Evolutionary conservation across 2,329 filamentous ascomycete genomes (phyloP).

Genomic region (Talaromyces amestolkiae): DNA sequence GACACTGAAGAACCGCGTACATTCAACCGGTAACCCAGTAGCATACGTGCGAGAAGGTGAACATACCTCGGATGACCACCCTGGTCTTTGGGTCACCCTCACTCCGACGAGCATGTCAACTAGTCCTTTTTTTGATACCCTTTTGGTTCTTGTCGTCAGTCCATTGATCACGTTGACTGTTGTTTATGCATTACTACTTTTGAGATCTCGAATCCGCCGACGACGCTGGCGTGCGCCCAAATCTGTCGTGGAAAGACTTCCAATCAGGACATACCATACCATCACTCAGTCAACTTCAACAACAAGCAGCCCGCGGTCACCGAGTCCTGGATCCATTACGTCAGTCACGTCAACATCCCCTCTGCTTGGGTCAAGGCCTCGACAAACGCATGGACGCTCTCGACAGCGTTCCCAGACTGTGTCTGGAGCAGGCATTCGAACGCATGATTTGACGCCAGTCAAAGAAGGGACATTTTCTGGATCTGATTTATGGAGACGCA

Average conservation of each 20-base stretch:
- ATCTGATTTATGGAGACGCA: conserved; percentile 48
- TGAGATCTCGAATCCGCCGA: conserved; percentile 83
- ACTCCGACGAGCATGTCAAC: conserved; percentile 83
- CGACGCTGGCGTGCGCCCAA: conserved; percentile 96
- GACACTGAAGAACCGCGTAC: conserved; percentile 9
- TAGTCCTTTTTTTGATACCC: conserved; percentile 91
- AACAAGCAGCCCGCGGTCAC: conserved; percentile 55
- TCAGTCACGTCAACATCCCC: conserved; percentile 73
- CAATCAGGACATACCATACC: conserved; percentile 91
- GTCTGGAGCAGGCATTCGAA: conserved; percentile 30
- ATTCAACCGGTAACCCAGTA: conserved; percentile 20
- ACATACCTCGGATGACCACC: conserved; percentile 43
- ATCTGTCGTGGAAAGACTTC: conserved; percentile 89
- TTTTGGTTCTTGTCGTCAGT: conserved; percentile 94
- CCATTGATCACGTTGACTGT: conserved; percentile 88
- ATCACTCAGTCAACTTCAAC: conserved; percentile 62
- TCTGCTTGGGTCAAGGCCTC: conserved; percentile 53
- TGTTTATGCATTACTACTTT: conserved; percentile 82
- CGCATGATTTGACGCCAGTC: conserved; percentile 27
- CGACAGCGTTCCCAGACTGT: conserved; percentile 41
- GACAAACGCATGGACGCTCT: conserved; percentile 30
- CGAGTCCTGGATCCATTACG: conserved; percentile 59
- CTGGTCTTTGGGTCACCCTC: conserved; percentile 94
- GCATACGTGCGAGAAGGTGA: conserved; percentile 19
- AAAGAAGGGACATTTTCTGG: conserved; percentile 48